Evolutionary conservation across 805 yeast species (phyloP), one percentile per base, ranked within the genome.

Genomic region (Ogataea pignaliae): DNA sequence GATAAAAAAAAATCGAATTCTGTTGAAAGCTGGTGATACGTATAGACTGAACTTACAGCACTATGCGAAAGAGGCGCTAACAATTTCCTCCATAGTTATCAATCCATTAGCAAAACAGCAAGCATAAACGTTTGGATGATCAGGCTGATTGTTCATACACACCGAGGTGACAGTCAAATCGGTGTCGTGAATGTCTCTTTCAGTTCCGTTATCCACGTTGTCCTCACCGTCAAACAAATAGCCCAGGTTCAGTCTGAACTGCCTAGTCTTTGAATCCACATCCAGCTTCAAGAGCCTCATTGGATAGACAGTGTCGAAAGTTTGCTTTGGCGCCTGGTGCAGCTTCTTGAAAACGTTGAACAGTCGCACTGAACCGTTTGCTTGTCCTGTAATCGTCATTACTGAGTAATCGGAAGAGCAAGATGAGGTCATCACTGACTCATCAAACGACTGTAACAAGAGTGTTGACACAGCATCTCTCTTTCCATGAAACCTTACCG

Each of bases 71-170:
- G 42, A 16, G 10, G 54, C 48, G 37, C 52, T 45, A 35, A 41
- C 15, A 13, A 64, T 39, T 21, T 56, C 47, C 39, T 64, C 69
- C 7, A 64, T 44, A 8, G 57, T 53, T 17, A 64, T 45, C 34
- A 64, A 42, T 6, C 69, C 69, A 41, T 52, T 55, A 5, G 52
- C 61, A 51, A 56, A 63, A n/a, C 47, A 34, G 14, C 56, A 51
- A 16, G 57, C 48, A 11, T 57, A 35, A 40, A 57, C 38, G 5
- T 62, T 50, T 10, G 56, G 36, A 33, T 47, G 42, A 4, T 47
- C 31, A 3, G 41, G 47, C 11, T 49, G 43, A 33, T 54, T 51
- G n/a, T 52, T 47, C 14, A 55, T 45, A 3, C 44, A 39, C 29
- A 56, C 48, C n/a, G 56, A 49, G 3, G 52, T 52, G 15, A 55